Conservation (phyloP, 345 rosid genomes). For the Barbarea vulgaris region DNA sequence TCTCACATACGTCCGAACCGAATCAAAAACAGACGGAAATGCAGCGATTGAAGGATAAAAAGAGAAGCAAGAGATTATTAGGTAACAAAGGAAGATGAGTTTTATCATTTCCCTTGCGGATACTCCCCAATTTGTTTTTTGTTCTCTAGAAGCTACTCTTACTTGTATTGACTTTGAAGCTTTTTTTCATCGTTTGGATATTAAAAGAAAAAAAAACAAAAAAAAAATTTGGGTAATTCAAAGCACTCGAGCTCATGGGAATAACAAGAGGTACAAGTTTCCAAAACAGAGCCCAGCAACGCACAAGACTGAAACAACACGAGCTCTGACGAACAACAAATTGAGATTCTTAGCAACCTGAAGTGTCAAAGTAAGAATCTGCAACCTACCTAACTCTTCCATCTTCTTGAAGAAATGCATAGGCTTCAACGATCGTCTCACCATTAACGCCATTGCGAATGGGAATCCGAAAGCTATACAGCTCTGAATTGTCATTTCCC, state of each 20-base stretch:
- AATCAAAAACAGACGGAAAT: conserved; percentile 52
- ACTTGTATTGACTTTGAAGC: conserved; percentile 7
- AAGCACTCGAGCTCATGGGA: conserved; percentile 40
- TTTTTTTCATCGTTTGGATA: conserved; percentile 7
- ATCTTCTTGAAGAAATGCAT: conserved; percentile 86
- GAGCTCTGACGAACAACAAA: conserved; percentile 59
- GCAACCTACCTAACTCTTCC: conserved; percentile 88
- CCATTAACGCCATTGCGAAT: conserved; percentile 71
- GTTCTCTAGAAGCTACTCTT: conserved; percentile 6
- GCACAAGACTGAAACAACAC: conserved; percentile 58
- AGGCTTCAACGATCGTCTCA: conserved; percentile 79
- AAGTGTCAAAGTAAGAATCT: conserved; percentile 76
- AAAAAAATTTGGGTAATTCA: background rate
- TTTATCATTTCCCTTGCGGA: conserved; percentile 31
- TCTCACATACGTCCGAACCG: conserved; percentile 77
- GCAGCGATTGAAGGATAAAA: background rate
- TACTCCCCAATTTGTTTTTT: conserved; percentile 14
- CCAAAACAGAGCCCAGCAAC: conserved; percentile 55
- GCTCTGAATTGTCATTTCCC: conserved; percentile 64
- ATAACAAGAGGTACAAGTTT: conserved; percentile 45
- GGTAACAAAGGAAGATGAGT: conserved; percentile 26
- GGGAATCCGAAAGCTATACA: conserved; percentile 82
- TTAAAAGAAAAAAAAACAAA: background rate
- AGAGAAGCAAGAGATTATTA: conserved; percentile 20
- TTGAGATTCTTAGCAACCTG: conserved; percentile 80